phyloP scores from a whole-genome alignment of 441 rosid genomes.

The Euphorbia corollata region DNA sequence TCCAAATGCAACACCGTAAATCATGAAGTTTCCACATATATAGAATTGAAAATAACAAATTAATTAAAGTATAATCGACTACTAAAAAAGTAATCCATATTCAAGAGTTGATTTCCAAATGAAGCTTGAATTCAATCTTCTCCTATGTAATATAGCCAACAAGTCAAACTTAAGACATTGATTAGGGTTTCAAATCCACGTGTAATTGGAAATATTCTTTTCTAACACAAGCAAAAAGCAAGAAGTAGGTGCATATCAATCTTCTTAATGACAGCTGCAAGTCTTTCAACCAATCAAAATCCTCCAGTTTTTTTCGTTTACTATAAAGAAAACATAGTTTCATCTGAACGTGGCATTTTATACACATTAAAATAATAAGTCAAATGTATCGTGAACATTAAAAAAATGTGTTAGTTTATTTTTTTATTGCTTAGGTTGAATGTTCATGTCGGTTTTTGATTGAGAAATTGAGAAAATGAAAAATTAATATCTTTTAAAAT shows the following conservation, averaged over 20 bases:
- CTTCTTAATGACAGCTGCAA: constrained; percentile 11
- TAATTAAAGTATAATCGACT: neutral
- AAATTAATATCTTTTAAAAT: too few relatives aligned
- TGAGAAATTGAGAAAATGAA: too few relatives aligned
- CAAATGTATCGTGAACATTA: too few relatives aligned
- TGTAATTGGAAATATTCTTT: neutral
- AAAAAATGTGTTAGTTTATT: too few relatives aligned
- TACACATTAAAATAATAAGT: neutral
- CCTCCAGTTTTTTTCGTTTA: neutral
- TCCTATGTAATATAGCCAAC: neutral
- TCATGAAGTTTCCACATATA: too few relatives aligned
- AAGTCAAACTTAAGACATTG: constrained; percentile 3
- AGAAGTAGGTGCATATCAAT: neutral
- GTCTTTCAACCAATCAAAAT: neutral
- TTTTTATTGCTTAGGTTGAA: too few relatives aligned
- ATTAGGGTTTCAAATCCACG: constrained; percentile 11
- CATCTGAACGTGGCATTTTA: constrained; percentile 17
- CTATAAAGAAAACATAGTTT: neutral
- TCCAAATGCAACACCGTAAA: too few relatives aligned
- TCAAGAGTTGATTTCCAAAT: neutral
- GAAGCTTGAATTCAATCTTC: neutral
- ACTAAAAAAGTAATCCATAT: neutral
- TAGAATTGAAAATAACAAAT: neutral
- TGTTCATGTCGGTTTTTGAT: too few relatives aligned
- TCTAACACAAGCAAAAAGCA: neutral